A percentile compares a stretch with the other conserved stretches of the same genome.
These are phyloP conservation scores for Cutaneotrichosporon curvatum DNA, from an alignment of 1,284 basidiomycete species.

Conservation along the genomic window DNA sequence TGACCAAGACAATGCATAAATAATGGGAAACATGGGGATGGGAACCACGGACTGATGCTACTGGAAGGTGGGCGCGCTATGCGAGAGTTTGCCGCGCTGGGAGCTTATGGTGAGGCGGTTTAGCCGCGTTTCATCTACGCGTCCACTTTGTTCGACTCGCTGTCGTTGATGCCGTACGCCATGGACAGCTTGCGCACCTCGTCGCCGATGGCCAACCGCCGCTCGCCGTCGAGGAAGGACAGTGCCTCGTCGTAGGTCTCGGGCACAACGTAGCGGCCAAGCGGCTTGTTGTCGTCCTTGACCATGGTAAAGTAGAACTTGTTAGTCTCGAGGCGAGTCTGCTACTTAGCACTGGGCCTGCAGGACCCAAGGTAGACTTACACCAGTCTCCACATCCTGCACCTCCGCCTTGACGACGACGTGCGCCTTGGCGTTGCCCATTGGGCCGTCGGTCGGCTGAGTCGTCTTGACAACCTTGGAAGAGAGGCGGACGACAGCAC, in stretches of 20 bases:
- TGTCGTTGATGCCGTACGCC: background rate
- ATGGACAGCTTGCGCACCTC: conserved; percentile 38
- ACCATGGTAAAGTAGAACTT: conserved; percentile 50
- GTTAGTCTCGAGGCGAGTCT: conserved; percentile 42
- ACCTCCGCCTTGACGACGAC: conserved; percentile 69
- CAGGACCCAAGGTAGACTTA: too few relatives aligned
- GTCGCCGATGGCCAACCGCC: conserved; percentile 48
- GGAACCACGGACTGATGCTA: too few relatives aligned
- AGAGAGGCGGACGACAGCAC: conserved; percentile 64
- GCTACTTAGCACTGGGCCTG: too few relatives aligned
- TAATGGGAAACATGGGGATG: too few relatives aligned
- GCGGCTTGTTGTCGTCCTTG: conserved; percentile 40
- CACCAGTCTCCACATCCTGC: conserved; percentile 63
- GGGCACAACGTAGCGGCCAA: conserved; percentile 58
- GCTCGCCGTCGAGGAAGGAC: conserved; percentile 69
- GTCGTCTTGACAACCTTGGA: conserved; percentile 54
- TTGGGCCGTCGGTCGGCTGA: conserved; percentile 17
- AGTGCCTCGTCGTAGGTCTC: conserved; percentile 59
- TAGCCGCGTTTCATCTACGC: too few relatives aligned
- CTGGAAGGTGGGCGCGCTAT: too few relatives aligned
- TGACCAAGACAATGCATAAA: too few relatives aligned
- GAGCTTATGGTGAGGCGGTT: too few relatives aligned
- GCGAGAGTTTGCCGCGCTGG: too few relatives aligned
- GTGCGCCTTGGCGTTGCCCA: conserved; percentile 51
- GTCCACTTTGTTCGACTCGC: background rate